A percentile compares a stretch with the other conserved stretches of the same genome.
Evolutionary conservation across 768 basidiomycete genomes (phyloP).

Genomic region (Lepiota venenata): DNA sequence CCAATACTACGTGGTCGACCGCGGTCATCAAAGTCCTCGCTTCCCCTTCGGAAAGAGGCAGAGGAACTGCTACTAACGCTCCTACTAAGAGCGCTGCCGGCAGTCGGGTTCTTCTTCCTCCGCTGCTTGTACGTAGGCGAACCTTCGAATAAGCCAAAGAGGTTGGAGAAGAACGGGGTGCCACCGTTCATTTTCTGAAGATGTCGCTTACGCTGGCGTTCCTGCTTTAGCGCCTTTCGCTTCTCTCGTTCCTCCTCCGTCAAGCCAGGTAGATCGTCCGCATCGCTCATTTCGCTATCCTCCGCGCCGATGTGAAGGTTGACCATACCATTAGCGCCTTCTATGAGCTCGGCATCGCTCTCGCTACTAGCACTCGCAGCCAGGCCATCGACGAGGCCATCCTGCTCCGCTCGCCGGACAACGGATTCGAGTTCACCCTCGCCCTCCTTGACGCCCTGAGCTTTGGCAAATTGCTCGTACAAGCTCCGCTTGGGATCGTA

Average conservation of each 20-base stretch:
- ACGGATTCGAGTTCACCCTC: slow-evolving; percentile 37
- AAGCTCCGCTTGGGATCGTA: slow-evolving; percentile 85
- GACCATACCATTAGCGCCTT: slow-evolving; percentile 9
- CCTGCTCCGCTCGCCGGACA: slow-evolving; percentile 30
- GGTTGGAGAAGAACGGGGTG: slow-evolving; percentile 17
- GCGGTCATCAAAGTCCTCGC: slow-evolving; percentile 31
- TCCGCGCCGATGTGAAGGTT: slow-evolving; percentile 12
- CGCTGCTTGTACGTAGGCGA: slow-evolving; percentile 88
- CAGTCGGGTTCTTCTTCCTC: slow-evolving; percentile 64
- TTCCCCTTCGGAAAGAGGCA: slow-evolving; percentile 18
- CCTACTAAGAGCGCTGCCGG: slow-evolving; percentile 15
- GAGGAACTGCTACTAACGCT: slow-evolving; percentile 4
- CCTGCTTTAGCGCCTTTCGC: slow-evolving; percentile 83
- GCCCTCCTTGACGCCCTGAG: slow-evolving; percentile 36
- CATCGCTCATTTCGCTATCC: slow-evolving; percentile 17
- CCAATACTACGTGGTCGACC: slow-evolving; percentile 20
- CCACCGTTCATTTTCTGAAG: slow-evolving; percentile 6
- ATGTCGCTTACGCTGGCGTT: slow-evolving; percentile 23
- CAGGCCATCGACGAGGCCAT: slow-evolving; percentile 7
- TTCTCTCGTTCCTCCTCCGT: slow-evolving; percentile 85
- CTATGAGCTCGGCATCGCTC: slow-evolving; percentile 21
- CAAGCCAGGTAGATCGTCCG: slow-evolving; percentile 48
- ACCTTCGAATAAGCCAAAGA: slow-evolving; percentile 75
- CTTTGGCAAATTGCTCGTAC: slow-evolving; percentile 81
- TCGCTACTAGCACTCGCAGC: slow-evolving; percentile 13